Evolutionary conservation across 257 asterid species (phyloP), one percentile per base, ranked within the genome.

Genomic region (Nicotiana knightiana): DNA sequence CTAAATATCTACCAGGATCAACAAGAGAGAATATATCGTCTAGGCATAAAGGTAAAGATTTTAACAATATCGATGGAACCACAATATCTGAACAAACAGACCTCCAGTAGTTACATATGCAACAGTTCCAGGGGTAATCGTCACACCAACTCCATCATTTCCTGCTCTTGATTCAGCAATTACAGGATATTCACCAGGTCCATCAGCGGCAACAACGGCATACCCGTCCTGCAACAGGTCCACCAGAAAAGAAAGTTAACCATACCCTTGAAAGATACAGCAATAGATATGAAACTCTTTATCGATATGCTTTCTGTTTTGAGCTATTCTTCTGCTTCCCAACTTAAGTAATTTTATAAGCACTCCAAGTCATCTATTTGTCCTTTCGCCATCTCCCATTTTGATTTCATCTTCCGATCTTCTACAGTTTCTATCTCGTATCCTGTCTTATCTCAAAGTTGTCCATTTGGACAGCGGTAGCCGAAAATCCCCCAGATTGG

Each of bases 91-190:
- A 87, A 82, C 43, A 62, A 28, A 77, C 91, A 89, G 82, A 90
- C 99, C 98, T 86, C 98, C 99, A 30, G 98, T 96, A 28, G 99
- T 96, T 70, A 96, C 94, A 80, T 94, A 96, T 68, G 99, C 97
- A 85, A 91, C 82, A 77, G 95, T 93, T 87, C 98, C 98, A 37
- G 95, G 87, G 53, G 92, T 89, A 84, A 96, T 89, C 9, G 90
- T 89, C 77, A 88, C 90, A 43, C 91, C 97, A 84, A 94, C 57
- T 39, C 89, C 99, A 86, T 96, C 98, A 86, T 94, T 89, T 81
- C 99, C 99, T 1, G 99, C 99, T 89, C 99, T 92, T 55, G 99
- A 94, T 92, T 96, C 98, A 0, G 93, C 86, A 80, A 94, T 91
- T 62, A 96, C 94, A 46, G 95, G 90, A 89, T 93, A 96, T 79